Percentiles rank a stretch among this genome's conserved stretches.
phyloP scores from a whole-genome alignment of 768 basidiomycete species.

The Trametes cubensis region DNA sequence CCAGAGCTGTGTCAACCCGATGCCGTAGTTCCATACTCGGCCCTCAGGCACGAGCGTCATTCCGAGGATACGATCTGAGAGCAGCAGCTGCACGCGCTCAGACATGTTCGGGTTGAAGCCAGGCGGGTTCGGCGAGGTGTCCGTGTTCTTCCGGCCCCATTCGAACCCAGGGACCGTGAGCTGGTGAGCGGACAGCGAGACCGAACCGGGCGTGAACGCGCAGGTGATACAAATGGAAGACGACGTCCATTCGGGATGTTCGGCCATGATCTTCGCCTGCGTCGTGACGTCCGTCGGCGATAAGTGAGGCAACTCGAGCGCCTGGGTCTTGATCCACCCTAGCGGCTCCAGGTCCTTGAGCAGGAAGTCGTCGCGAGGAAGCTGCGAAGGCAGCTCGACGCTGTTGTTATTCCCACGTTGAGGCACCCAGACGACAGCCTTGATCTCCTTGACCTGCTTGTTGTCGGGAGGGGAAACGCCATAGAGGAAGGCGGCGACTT shows the following conservation, averaged over 20 bases:
- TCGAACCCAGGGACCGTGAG: conserved; percentile 93
- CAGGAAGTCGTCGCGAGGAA: conserved; percentile 94
- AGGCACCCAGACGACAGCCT: conserved; percentile 96
- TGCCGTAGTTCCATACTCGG: conserved; percentile 95
- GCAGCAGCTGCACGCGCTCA: conserved; percentile 87
- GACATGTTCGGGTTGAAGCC: conserved; percentile 99
- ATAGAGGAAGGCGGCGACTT: conserved; percentile 93
- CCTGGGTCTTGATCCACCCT: conserved; percentile 97
- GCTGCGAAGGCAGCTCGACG: conserved; percentile 85
- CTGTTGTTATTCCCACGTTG: conserved; percentile 95
- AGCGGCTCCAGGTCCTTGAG: conserved; percentile 94
- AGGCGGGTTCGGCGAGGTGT: conserved; percentile 81
- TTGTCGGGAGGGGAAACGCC: conserved; percentile 95
- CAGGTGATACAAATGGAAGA: conserved; percentile 92
- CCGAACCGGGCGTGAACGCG: conserved; percentile 97
- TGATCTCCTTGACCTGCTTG: conserved; percentile 98
- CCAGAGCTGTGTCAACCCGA: conserved; percentile 93
- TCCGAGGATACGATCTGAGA: conserved; percentile 94
- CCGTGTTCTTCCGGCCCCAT: conserved; percentile 94
- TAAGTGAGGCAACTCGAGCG: conserved; percentile 87
- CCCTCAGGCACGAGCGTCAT: conserved; percentile 96
- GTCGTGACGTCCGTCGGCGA: conserved; percentile 92
- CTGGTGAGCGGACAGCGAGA: conserved; percentile 91
- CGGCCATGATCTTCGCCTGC: conserved; percentile 96
- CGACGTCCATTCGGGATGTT: conserved; percentile 93